Conservation (phyloP, 768 basidiomycete species). For the Lactarius hatsudake region DNA sequence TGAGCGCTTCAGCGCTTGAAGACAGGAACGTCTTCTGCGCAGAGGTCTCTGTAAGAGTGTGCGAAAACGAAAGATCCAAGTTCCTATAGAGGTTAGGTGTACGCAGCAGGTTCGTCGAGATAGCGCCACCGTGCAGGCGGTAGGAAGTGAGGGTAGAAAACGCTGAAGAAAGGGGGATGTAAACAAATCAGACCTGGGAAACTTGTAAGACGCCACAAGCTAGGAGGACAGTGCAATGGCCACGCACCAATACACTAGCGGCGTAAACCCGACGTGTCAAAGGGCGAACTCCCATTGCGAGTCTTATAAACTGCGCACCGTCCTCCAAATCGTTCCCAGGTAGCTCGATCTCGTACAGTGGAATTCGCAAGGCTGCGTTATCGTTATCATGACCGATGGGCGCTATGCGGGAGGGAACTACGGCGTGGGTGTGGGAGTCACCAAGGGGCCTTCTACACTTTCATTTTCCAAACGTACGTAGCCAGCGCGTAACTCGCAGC, state of each 20-base stretch:
- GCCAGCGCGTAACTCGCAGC: constrained; percentile 65
- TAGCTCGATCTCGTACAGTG: constrained; percentile 9
- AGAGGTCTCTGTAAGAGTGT: not conserved
- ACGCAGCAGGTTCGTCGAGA: not conserved
- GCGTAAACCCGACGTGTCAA: constrained; percentile 55
- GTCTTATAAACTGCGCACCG: constrained; percentile 68
- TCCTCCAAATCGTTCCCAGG: constrained; percentile 41
- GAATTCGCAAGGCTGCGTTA: constrained; percentile 55
- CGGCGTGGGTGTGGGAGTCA: constrained; percentile 74
- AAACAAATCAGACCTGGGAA: not conserved
- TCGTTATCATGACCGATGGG: constrained; percentile 49
- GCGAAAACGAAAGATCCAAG: not conserved
- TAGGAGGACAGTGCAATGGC: not conserved
- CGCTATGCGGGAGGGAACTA: constrained; percentile 67
- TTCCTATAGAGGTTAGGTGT: not conserved
- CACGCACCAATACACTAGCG: constrained; percentile 58
- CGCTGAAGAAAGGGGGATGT: not conserved
- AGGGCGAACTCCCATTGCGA: constrained; percentile 52
- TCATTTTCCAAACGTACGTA: constrained; percentile 46
- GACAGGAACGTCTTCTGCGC: constrained; percentile 2
- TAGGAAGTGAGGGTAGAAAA: not conserved
- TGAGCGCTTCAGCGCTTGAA: constrained; percentile 1
- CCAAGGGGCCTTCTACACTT: constrained; percentile 41
- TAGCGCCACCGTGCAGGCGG: not conserved
- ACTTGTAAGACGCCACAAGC: not conserved